Evolutionary conservation across 2,329 filamentous ascomycete species (phyloP), one percentile per base, ranked within the genome.

Genomic region (Scedosporium apiospermum): DNA sequence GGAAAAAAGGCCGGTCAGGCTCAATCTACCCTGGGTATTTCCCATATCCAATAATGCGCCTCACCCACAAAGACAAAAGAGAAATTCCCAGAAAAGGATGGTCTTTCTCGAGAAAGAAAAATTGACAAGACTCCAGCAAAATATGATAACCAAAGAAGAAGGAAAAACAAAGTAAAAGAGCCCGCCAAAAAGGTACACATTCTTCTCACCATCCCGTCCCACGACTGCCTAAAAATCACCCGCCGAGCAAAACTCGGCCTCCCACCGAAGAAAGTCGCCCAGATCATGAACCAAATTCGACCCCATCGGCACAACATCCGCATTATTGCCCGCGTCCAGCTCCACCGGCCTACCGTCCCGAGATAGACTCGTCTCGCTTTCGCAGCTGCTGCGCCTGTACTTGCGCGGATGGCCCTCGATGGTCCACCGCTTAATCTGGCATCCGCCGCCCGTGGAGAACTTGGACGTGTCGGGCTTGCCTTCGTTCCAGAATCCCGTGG

Each of bases 271-370:
- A 66, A 84, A 86, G 64, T 86, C 83, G 1, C 80, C 81, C 46
- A 86, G 68, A 68, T 86, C 84, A 65, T 85, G 81, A 10, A 78
- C 78, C 2, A 87, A 74, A 65, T 87, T 87, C 68, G 80, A 86
- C 0, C 82, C 82, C 83, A 87, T 86, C 0, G 82, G 80, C 61
- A 82, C 27, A 16, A 61, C 59, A 6, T 61, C 59, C 9, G 14
- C 21, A 77, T 9, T 41, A 10, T n/a, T 7, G 10, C 6, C 27
- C 23, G 27, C 57, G 1, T 16, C 57, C 27, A 26, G 75, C 69
- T 9, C 57, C 67, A 30, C 65, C 63, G 34, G 65, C 67, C 51
- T 74, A 42, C 71, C 73, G 27, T 72, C 73, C 46, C 79, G 79
- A 46, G 80, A 80, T 63, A 82, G 71, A 68, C 80, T 81, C 61